Base-by-base conservation (phyloP, 495 filamentous ascomycete species). In the Daldinia bambusicola region DNA sequence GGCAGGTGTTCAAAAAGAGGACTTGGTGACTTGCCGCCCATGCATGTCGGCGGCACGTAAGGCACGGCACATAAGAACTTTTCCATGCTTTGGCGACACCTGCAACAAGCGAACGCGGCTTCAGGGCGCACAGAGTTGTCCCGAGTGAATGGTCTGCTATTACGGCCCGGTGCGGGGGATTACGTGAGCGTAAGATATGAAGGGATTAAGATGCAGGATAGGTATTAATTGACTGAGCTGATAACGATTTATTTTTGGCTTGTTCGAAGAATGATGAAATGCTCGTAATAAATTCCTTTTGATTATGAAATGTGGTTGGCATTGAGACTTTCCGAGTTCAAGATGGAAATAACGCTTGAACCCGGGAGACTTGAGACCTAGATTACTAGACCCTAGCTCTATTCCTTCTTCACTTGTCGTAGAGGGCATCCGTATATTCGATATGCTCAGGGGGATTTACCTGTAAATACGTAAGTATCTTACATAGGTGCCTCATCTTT, bases 81-180 rank as follows among this genome's bases (percentile, higher is more conserved):
- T 32, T 22, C 22, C 10, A 65, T 66, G 16, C 14, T 18, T 51
- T 26, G 61, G 61, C 37, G 59, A 63, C 45, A 62, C 40, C 34
- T 36, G 34, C 34, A 36, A 36, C 34, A 36, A 5, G 34, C 34
- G 34, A 10, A 10, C 6, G 26, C 1, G 34, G 34, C 6, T 1
- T 7, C 2, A 40, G 51, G 40, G 13, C 20, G 43, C 61, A 51
- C 37, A 58, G 57, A 40, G 26, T 14, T 13, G 61, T 56, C 61
- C 65, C 65, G 65, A 65, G 48, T 61, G 37, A 55, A 57, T 62
- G 70, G 18, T 52, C 65, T 61, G 61, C 18, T 60, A 31, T 53
- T 61, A 61, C 56, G 65, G 65, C 50, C 41, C 59, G 70, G 45
- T 61, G 70, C 65, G 66, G 70, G 66, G 65, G 65, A 66, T 72